Evolutionary conservation across 1,284 basidiomycete species (phyloP), one percentile per base, ranked within the genome.

Genomic region (Papiliotrema fonsecae): DNA sequence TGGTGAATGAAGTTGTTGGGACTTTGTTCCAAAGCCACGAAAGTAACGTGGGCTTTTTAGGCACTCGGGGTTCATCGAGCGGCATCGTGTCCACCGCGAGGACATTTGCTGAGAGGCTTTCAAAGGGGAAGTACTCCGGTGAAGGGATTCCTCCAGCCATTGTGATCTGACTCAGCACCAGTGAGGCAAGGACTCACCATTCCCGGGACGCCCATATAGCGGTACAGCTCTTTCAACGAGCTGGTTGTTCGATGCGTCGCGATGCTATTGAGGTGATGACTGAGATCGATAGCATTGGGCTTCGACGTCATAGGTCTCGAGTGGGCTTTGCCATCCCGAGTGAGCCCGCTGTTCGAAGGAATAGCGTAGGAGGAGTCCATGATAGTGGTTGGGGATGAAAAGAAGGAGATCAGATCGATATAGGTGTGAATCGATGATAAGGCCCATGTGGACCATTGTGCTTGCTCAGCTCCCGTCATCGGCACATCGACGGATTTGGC

Each of bases 251-350:
- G 75, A 32, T 79, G 77, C 53, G 75, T 77, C 2, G 84, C 74
- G 28, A 85, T 54, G 16, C 75, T 67, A 19, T 79, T 81, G n/a
- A 85, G 62, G 58, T 84, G 82, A 60, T 83, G 81, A 24, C 75
- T 77, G 42, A 83, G 68, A 65, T 83, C 82, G 50, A 81, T 72
- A 1, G 84, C 68, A 11, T 64, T 60, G 6, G 73, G 72, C 35
- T n/a, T 57, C 44, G 46, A 41, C 45, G 18, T 46, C 31, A 22
- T 45, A 32, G 30, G 44, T 14, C 24, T 42, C 42, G 31, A 34
- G 30, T 11, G 22, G 21, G 22, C n/a, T 14, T 32, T 11, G 10
- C 42, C 42, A 32, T 28, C 34, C 19, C 10, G 42, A 14, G 19
- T 19, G 42, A 34, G 21, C n/a, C 44, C 34, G 31, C 39, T 18